Evolutionary conservation across 768 basidiomycete genomes (phyloP).

Genomic region (Scleroderma bovista): DNA sequence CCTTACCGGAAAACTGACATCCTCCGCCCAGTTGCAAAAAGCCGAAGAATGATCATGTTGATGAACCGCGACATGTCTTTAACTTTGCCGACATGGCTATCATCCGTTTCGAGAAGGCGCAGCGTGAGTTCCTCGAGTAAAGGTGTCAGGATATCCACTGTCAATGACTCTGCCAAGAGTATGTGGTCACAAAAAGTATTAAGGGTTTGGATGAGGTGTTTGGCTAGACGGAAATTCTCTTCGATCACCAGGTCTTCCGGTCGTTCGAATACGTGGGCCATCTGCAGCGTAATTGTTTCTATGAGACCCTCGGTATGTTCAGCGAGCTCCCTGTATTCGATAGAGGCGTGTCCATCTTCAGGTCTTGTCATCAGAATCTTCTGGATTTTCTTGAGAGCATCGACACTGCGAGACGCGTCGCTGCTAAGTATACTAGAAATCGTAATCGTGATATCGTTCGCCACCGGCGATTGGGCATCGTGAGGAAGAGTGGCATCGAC

Average conservation of each 20-base stretch:
- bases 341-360: constrained; percentile 62
- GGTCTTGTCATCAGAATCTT: constrained; percentile 74
- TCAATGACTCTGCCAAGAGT: constrained; percentile 81
- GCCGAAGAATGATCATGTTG: constrained; percentile 94
- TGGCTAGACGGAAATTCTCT: constrained; percentile 88
- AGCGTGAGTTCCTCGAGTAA: constrained; percentile 90
- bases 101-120: constrained; percentile 90
- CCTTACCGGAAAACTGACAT: constrained; percentile 89
- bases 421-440: constrained; percentile 89
- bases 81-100: constrained; percentile 73
- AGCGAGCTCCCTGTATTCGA: constrained; percentile 71
- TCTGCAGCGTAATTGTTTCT: constrained; percentile 85
- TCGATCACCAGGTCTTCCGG: constrained; percentile 67
- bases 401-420: constrained; percentile 81
- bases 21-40: constrained; percentile 85
- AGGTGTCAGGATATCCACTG: constrained; percentile 76
- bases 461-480: constrained; percentile 12
- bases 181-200: constrained; percentile 92
- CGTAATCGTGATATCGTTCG: constrained; percentile 68
- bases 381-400: constrained; percentile 91
- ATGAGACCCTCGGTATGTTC: constrained; percentile 80
- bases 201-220: constrained; percentile 95
- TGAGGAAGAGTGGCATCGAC: constrained; percentile 28
- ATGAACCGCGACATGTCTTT: constrained; percentile 95
- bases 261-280: constrained; percentile 87